phyloP scores from a whole-genome alignment of 768 basidiomycete species.

The Rhodotorula paludigena region DNA sequence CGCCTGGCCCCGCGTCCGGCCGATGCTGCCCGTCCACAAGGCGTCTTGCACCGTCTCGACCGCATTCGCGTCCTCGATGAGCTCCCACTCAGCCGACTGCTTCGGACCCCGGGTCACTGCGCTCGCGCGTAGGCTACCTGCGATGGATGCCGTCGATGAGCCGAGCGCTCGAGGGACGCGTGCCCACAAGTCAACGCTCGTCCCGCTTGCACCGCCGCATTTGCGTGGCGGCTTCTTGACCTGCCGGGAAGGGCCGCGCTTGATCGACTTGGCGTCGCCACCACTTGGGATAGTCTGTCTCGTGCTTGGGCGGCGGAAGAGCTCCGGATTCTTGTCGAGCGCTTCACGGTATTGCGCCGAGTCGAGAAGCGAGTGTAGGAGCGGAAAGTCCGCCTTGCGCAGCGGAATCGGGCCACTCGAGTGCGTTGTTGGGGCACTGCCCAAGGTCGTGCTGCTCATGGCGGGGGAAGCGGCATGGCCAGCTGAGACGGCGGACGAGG shows the following conservation, averaged over 20 bases:
- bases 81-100: neutral
- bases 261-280: neutral
- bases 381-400: neutral
- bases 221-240: no score
- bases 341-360: neutral
- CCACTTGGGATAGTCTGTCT: neutral
- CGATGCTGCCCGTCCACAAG: neutral
- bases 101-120: neutral
- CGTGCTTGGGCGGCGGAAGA: neutral
- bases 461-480: no score
- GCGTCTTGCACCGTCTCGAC: neutral
- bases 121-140: neutral
- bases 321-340: neutral
- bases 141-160: neutral
- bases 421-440: neutral
- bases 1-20: neutral
- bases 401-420: slow-evolving; percentile 1
- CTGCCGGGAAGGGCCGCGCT: neutral
- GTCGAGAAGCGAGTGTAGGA: slow-evolving; percentile 6
- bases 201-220: no score
- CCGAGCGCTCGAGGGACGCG: neutral
- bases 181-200: neutral
- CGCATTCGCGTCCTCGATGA: neutral
- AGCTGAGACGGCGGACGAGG: no score
- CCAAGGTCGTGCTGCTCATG: no score